Percentiles rank a stretch among this genome's conserved stretches.
Conservation (phyloP, 2,329 filamentous ascomycete species). For the Aspergillus caelatus region DNA sequence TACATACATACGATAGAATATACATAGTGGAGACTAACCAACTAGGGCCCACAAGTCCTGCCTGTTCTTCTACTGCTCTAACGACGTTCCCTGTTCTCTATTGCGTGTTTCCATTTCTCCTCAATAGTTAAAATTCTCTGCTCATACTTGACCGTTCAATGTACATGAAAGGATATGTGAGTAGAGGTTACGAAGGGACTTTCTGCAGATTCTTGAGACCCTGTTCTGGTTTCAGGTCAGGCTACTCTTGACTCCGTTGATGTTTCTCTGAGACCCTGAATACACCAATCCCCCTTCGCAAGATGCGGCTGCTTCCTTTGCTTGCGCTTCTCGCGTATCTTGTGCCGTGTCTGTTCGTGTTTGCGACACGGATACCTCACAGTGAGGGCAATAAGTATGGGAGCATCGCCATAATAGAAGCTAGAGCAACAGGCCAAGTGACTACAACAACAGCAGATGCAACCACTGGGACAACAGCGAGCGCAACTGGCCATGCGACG, state of each 20-base stretch:
- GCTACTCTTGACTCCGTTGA: neutral
- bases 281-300: neutral
- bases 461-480: conserved; percentile 6
- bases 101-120: conserved; percentile 3
- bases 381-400: conserved; percentile 10
- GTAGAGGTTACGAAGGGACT: conserved; percentile 4
- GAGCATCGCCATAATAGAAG: conserved; percentile 6
- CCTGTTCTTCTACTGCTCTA: conserved; percentile 7
- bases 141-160: conserved; percentile 2
- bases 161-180: conserved; percentile 15
- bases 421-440: conserved; percentile 14
- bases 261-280: neutral
- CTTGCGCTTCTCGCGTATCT: conserved; percentile 18
- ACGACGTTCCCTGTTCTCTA: conserved; percentile 19
- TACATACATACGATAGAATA: conserved; percentile 9
- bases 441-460: conserved; percentile 18
- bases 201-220: conserved; percentile 6
- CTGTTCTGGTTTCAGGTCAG: neutral
- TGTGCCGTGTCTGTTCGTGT: conserved; percentile 15
- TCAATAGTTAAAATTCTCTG: neutral
- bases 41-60: neutral
- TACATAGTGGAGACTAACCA: conserved; percentile 16
- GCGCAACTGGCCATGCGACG: conserved; percentile 15
- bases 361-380: conserved; percentile 17
- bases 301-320: conserved; percentile 19